Conservation (phyloP, 2,329 filamentous ascomycete species). For the Huntiella savannae region DNA sequence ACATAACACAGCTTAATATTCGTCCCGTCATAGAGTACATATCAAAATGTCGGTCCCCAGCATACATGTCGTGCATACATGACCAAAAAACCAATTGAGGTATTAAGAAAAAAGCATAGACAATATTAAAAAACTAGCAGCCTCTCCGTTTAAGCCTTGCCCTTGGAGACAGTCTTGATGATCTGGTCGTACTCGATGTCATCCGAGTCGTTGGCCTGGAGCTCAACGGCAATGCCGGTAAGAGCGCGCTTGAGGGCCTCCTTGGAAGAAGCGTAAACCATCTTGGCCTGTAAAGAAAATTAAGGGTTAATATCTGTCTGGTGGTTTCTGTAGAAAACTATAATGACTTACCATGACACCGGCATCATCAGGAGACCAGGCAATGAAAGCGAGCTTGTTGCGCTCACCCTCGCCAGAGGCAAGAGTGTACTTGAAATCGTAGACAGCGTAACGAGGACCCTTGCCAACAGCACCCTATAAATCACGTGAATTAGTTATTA, state of each 20-base stretch:
- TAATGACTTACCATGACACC: constrained; percentile 45
- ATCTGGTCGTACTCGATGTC: constrained; percentile 64
- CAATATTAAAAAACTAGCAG: not conserved
- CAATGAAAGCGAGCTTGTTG: constrained; percentile 63
- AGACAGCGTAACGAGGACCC: constrained; percentile 68
- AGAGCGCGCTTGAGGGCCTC: constrained; percentile 66
- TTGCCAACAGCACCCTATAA: constrained; percentile 36
- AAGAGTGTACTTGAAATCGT: constrained; percentile 64
- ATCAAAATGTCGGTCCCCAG: not conserved
- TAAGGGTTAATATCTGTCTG: not conserved
- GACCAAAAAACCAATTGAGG: not conserved
- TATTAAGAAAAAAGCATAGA: constrained; percentile 8
- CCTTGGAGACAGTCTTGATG: constrained; percentile 47
- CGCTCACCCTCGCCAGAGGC: constrained; percentile 52
- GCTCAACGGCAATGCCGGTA: constrained; percentile 53
- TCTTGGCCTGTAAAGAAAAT: constrained; percentile 45
- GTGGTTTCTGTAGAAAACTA: not conserved
- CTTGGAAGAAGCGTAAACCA: constrained; percentile 82
- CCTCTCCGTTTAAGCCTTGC: constrained; percentile 26
- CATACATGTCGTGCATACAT: constrained; percentile 1
- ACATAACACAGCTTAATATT: not conserved
- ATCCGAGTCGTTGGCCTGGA: constrained; percentile 69
- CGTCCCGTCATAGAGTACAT: not conserved
- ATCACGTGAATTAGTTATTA: constrained; percentile 1
- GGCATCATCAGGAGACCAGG: constrained; percentile 69